Evolutionary conservation across 495 filamentous ascomycete species (phyloP).

Genomic region (Trichoderma orchidacearum): DNA sequence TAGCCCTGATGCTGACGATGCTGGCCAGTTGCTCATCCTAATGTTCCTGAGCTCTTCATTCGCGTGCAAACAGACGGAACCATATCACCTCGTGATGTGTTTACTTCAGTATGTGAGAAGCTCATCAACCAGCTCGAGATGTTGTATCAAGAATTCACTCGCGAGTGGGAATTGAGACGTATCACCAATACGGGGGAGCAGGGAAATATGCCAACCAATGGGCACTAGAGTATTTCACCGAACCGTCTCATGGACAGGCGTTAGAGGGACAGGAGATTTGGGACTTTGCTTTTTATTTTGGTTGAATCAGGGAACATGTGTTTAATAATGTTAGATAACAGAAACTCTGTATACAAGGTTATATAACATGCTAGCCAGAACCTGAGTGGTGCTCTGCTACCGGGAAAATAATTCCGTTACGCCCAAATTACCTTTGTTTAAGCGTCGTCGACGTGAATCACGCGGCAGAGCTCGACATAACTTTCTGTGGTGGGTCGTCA

Average conservation of each 20-base stretch:
- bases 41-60: conserved; percentile 72
- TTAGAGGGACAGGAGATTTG: neutral
- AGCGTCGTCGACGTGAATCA: too few relatives aligned
- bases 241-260: neutral
- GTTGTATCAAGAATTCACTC: conserved; percentile 77
- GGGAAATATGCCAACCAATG: conserved; percentile 10
- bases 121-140: conserved; percentile 64
- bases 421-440: neutral
- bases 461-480: too few relatives aligned
- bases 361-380: neutral
- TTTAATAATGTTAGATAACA: neutral
- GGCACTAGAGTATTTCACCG: neutral
- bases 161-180: conserved; percentile 87
- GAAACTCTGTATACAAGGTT: neutral
- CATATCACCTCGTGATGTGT: conserved; percentile 71
- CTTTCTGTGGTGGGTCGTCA: too few relatives aligned
- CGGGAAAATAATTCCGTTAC: neutral
- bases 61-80: conserved; percentile 87
- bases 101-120: conserved; percentile 64
- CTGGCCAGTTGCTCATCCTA: conserved; percentile 61
- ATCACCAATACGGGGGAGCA: conserved; percentile 55
- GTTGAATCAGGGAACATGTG: neutral
- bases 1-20: neutral
- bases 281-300: neutral
- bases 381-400: neutral